Base-by-base conservation (phyloP, 2,329 filamentous ascomycete species). In the Coccinonectria pachysandricola region DNA sequence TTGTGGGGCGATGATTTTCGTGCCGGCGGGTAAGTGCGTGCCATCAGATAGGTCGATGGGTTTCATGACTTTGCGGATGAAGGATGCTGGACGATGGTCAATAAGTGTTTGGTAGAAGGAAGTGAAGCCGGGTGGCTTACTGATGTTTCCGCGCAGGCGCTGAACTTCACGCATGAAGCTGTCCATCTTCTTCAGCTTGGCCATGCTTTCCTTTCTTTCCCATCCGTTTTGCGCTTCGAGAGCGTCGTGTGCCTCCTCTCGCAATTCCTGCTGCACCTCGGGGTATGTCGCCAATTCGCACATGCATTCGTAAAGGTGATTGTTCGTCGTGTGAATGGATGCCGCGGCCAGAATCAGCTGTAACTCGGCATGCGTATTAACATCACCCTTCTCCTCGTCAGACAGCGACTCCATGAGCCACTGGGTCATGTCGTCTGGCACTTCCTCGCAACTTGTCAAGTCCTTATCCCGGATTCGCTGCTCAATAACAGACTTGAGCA, bases 401-500 rank as follows among this genome's bases (percentile, higher is more conserved):
- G 59, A 53, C 3, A 64, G 39, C 5, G 52, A 46, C 24, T 63
- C 58, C 5, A 62, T 42, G 9, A 63, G 45, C 60, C 60, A 64
- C 36, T 63, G 58, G 15, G 61, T 56, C 35, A 62, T 46, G 26
- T 64, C 60, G 24, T 64, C 56, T 10, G 43, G 55, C 13, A 37
- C 32, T 5, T 54, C 49, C 22, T 60, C 52, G 22, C 49, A 52
- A 12, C 50, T 45, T 1, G 51, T 46, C 9, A 45, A 46, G 18
- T 64, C 56, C 40, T 54, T 47, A 24, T 59, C 53, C 5, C 51
- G 54, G 4, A 67, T 35, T 3, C 64, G 53, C 43, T 67, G 54
- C 28, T 64, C 56, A 19, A 68, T 55, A 7, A 68, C 45, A 1
- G 64, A 64, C 25, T 49, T 43, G 9, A 68, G 43, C 50, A 68